Percentiles rank a stretch among this genome's conserved stretches.
These are phyloP conservation scores for Populus hybrid DNA, from an alignment of 441 rosid genomes.

Conservation along the genomic window DNA sequence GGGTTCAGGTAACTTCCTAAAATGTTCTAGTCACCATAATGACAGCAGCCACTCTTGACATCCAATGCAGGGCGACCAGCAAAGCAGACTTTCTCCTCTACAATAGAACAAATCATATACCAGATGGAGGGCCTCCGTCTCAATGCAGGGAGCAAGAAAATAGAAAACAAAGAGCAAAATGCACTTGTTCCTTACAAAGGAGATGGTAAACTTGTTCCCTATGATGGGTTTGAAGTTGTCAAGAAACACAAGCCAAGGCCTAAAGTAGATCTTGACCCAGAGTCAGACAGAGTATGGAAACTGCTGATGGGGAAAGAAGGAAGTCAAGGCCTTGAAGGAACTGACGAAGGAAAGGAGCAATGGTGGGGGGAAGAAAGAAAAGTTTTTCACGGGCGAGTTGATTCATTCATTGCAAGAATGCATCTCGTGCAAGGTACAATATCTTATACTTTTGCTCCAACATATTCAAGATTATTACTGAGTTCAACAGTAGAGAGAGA, in stretches of 20 bases:
- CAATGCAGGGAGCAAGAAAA: slow-evolving; percentile 27
- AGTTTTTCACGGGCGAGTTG: slow-evolving; percentile 75
- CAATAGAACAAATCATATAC: slow-evolving; percentile 46
- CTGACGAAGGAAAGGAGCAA: slow-evolving; percentile 52
- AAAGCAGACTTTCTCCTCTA: slow-evolving; percentile 27
- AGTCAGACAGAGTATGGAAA: slow-evolving; percentile 87
- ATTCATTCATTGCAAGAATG: slow-evolving; percentile 95
- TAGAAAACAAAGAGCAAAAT: slow-evolving; percentile 35
- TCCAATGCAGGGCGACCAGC: slow-evolving; percentile 39
- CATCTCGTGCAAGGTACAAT: slow-evolving; percentile 92
- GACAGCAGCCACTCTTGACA: slow-evolving; percentile 19
- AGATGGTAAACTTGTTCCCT: slow-evolving; percentile 58
- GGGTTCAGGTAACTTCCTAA: slow-evolving; percentile 11
- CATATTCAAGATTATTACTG: background rate
- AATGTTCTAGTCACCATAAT: slow-evolving; percentile 18
- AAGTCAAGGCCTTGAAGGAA: slow-evolving; percentile 46
- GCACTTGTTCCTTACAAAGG: slow-evolving; percentile 58
- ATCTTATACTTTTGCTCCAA: background rate
- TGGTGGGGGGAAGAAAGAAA: slow-evolving; percentile 94
- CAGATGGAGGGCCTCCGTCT: slow-evolving; percentile 50
- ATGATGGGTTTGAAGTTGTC: slow-evolving; percentile 34
- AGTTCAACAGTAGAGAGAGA: no score
- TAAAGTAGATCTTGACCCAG: slow-evolving; percentile 87
- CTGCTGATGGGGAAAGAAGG: slow-evolving; percentile 77
- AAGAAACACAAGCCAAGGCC: slow-evolving; percentile 75